Evolutionary conservation across 768 basidiomycete genomes (phyloP), one percentile per base, ranked within the genome.

Genomic region (Panus rudis): DNA sequence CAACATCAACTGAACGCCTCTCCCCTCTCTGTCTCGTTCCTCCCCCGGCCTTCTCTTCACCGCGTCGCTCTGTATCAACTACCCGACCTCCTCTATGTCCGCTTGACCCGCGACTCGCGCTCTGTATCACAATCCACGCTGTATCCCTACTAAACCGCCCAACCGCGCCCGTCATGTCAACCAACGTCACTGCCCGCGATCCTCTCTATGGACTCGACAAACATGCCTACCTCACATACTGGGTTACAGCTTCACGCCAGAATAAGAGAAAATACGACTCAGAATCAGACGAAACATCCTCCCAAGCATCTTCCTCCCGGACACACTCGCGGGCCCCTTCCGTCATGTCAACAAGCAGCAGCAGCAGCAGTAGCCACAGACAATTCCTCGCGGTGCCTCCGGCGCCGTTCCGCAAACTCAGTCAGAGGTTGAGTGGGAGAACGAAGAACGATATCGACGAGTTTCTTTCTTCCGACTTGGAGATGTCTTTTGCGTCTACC

Each of bases 401-500:
- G 17, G 62, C 63, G 13, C 71, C 69, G 45, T 62, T 70, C 28
- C 71, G 73, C 53, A 78, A 75, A 61, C 70, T 65, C 43, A 71
- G 61, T 45, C 71, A 74, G 50, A 14, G 33, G 6, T 16, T 35
- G n/a, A 17, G 6, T 6, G 33, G 33, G 16, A 35, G 21, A 20
- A 20, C 21, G n/a, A 35, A 63, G 62, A 52, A 76, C 53, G 77
- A 81, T 46, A 60, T 77, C 41, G 79, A 86, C 48, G 78, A 81
- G 32, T 81, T 78, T 55, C 68, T 79, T 39, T 77, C 79, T 25
- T 82, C 81, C n/a, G 85, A 87, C 53, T 73, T 88, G 37, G 88
- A 91, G 58, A 65, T 79, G 28, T 89, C 87, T 22, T 91, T 91
- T 56, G 84, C 84, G 6, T 88, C 86, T 23, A 85, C 75, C 47